phyloP scores from a whole-genome alignment of 2,329 filamentous ascomycete species.

The Talaromyces sp. region DNA sequence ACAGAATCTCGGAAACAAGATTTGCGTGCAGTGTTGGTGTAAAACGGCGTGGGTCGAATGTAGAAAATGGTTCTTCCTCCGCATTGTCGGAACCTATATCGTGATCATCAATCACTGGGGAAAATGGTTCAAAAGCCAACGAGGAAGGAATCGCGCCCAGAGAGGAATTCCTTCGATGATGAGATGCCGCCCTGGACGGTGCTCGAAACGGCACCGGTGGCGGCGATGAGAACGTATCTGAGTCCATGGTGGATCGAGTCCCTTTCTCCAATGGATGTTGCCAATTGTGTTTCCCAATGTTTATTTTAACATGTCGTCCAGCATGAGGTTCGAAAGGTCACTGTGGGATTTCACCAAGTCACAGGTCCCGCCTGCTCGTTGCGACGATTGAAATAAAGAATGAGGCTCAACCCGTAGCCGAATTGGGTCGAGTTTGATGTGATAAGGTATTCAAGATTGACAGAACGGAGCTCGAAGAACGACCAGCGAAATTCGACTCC shows the following conservation, averaged over 20 bases:
- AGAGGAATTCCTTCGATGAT: conserved; percentile 62
- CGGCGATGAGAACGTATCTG: conserved; percentile 54
- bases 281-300: background rate
- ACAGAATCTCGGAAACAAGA: conserved; percentile 88
- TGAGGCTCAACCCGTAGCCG: background rate
- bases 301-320: conserved; percentile 15
- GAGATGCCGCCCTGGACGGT: conserved; percentile 54
- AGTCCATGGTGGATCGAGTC: conserved; percentile 1
- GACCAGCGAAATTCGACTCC: conserved; percentile 15
- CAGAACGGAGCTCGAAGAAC: conserved; percentile 2
- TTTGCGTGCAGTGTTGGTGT: conserved; percentile 94
- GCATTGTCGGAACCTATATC: conserved; percentile 36
- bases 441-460: background rate
- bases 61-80: conserved; percentile 59
- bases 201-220: conserved; percentile 69
- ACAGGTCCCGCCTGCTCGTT: conserved; percentile 15
- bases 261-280: background rate
- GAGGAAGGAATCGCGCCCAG: conserved; percentile 59
- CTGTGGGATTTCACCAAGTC: background rate
- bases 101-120: conserved; percentile 38
- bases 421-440: background rate
- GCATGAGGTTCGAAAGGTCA: background rate
- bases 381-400: background rate
- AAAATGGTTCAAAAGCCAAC: conserved; percentile 50
- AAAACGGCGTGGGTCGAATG: conserved; percentile 85